Evolutionary conservation across 257 asterid species (phyloP), one percentile per base, ranked within the genome.

Genomic region (Verbena officinalis): DNA sequence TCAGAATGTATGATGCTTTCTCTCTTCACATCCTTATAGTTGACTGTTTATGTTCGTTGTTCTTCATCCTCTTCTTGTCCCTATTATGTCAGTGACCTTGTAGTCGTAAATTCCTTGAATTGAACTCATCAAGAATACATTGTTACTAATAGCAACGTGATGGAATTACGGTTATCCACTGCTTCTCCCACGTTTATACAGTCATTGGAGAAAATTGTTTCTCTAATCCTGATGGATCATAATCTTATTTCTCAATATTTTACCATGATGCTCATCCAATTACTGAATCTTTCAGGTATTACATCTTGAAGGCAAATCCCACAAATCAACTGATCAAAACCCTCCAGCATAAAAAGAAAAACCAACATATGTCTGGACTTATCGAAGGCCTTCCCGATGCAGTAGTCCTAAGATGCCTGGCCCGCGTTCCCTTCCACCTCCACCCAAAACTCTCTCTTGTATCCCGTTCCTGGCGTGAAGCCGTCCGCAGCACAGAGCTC

Each of bases 361-460:
- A 67, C 64, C 74, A 55, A 44, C 42, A 52, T 15, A 90, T 90
- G 98, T 83, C 99, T 70, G 96, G 75, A 76, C 97, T 94, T 55
- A 94, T 94, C 33, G 99, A 94, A 79, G 99, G 99, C 57, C 98
- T 94, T 45, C 99, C 99, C 0, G 98, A 94, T 68, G 96, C 98
- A 45, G 96, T 94, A 51, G 89, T 86, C 52, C 71, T 94, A 46
- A 85, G 96, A 76, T 94, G 99, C 73, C 95, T 94, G 52, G 96
- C 99, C 13, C 82, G 98, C 56, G 96, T 94, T 39, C 99, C 99
- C 7, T 88, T 90, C 44, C 80, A 78, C 74, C 98, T 86, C 43
- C 87, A 90, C 67, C 95, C 98, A 27, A 82, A 71, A 65, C 62
- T 94, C 56, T 86, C 82, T 72, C 88, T 86, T 6, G 99, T 94